Evolutionary conservation across 352 stramenopile genomes (phyloP), one percentile per base, ranked within the genome.

Genomic region (Pythium monospermum): DNA sequence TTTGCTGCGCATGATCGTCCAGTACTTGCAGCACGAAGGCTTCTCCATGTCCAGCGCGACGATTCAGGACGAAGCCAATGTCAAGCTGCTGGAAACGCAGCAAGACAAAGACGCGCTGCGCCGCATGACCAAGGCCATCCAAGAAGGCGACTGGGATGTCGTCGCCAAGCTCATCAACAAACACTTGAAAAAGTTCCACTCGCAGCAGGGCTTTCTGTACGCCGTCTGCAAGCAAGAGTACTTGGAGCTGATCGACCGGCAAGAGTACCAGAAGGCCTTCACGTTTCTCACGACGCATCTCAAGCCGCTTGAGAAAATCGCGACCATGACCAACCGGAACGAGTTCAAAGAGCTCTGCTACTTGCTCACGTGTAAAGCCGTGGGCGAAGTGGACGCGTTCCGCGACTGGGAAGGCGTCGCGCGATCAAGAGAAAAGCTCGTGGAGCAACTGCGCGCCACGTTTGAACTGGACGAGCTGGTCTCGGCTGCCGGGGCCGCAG

Each of bases 341-440:
- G 85, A 95, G 62, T 95, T 95, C 51, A 87, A 86, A 35, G 85
- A 95, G 19, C 71, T 95, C 6, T 95, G 83, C 52, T 95, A 95
- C 47, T 59, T 95, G 43, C 73, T 95, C 35, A 95, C 85, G 36
- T 95, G 85, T 72, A 95, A 94, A 60, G 78, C 75, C 6, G 83
- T 95, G 22, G 72, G 69, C 15, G 83, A 95, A 50, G 83, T 83
- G 1, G 73, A 91, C 27, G 68, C 77, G 23, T 95, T 95, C 52
- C 81, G 85, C 21, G 69, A 93, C 61, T 95, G 83, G 83, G 78
- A 92, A 36, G 81, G 80, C 28, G 76, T 92, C 42, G 77, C 76
- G 5, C 61, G 76, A 18, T 92, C 84, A 5, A 68, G 83, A 25
- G 83, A 95, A 61, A 91, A 91, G 54, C 66, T 95, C 25, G 80